Evolutionary conservation across 805 yeast genomes (phyloP).

Genomic region (Starmerella scarabaei): DNA sequence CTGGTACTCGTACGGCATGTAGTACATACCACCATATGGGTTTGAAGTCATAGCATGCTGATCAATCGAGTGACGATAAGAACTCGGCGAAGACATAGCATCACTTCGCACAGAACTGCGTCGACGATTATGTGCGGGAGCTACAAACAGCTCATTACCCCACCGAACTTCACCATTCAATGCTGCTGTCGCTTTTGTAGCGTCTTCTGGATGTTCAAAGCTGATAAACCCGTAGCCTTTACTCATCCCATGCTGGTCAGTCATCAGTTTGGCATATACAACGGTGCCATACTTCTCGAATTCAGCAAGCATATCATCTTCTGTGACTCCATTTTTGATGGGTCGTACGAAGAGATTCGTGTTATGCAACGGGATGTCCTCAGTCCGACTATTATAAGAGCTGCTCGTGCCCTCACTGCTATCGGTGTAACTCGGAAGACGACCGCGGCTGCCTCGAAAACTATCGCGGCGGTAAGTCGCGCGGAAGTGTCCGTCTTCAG

Average conservation of each 20-base stretch:
- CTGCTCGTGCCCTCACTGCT: too few species aligned
- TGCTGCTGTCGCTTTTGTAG: constrained; percentile 53
- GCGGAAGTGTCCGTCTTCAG: too few species aligned
- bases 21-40: background rate
- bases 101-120: background rate
- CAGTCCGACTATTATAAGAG: too few species aligned
- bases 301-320: constrained; percentile 36
- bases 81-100: background rate
- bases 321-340: constrained; percentile 43
- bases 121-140: constrained; percentile 39
- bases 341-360: constrained; percentile 60
- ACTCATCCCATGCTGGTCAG: constrained; percentile 39
- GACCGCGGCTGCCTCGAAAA: too few species aligned
- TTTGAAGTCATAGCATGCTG: too few species aligned
- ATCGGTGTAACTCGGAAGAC: too few species aligned
- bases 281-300: constrained; percentile 40
- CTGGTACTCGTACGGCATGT: constrained; percentile 2
- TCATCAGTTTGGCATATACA: constrained; percentile 43
- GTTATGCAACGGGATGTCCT: too few species aligned
- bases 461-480: too few species aligned
- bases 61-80: too few species aligned
- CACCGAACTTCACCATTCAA: constrained; percentile 42
- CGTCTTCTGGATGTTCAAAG: constrained; percentile 51
- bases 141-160: constrained; percentile 47
- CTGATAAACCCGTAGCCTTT: constrained; percentile 77